Evolutionary conservation across 148 eudicot genomes (phyloP).

Genomic region (Polygonum aviculare): DNA sequence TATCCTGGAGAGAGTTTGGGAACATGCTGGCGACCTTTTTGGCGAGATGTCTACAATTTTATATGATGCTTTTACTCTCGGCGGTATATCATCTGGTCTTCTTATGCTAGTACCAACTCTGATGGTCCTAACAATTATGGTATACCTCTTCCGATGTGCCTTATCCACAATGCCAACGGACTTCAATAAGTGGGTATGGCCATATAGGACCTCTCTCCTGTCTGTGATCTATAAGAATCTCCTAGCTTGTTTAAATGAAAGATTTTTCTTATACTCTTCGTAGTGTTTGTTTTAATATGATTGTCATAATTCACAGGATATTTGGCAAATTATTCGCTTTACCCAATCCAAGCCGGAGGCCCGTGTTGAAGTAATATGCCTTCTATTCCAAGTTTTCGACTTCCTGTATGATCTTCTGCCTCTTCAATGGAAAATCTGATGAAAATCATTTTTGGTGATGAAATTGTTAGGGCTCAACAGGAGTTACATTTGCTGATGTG

Average conservation of each 20-base stretch:
- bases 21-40: constrained; percentile 40
- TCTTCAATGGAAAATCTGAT: background rate
- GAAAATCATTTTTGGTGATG: background rate
- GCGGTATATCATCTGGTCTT: constrained; percentile 58
- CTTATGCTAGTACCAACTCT: constrained; percentile 51
- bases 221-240: background rate
- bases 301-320: constrained; percentile 49
- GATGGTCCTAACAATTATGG: constrained; percentile 51
- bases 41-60: constrained; percentile 55
- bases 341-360: constrained; percentile 92
- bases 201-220: constrained; percentile 15
- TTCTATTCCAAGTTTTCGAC: background rate
- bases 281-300: constrained; percentile 6
- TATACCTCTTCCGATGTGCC: constrained; percentile 66
- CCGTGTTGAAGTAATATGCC: constrained; percentile 75
- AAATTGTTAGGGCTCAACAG: constrained; percentile 66
- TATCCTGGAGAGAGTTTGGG: constrained; percentile 46
- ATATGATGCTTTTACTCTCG: constrained; percentile 48
- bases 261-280: background rate
- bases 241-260: background rate
- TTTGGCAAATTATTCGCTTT: constrained; percentile 90
- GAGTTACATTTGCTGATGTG: constrained; percentile 82
- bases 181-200: constrained; percentile 74
- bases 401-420: background rate
- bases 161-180: constrained; percentile 78